These are phyloP conservation scores for Trichocomaceae sp. DNA, from an alignment of 2,329 filamentous ascomycete species.

Conservation along the genomic window DNA sequence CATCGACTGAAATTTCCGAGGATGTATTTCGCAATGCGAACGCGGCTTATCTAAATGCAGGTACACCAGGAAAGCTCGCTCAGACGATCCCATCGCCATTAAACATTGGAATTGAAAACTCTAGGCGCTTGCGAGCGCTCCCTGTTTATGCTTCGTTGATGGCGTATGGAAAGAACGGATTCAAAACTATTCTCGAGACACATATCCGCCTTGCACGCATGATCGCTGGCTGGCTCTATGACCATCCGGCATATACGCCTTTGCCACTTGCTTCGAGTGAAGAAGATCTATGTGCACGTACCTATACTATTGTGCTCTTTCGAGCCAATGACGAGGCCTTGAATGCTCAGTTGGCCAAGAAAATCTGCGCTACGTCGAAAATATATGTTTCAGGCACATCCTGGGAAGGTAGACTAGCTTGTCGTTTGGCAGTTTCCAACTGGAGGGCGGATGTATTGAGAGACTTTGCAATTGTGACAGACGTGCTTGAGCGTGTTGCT, in stretches of 20 bases:
- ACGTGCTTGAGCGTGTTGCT: constrained; percentile 51
- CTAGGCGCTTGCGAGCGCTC: constrained; percentile 81
- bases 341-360: constrained; percentile 61
- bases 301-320: constrained; percentile 71
- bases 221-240: constrained; percentile 58
- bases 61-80: constrained; percentile 12
- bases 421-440: constrained; percentile 77
- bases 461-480: constrained; percentile 60
- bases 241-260: constrained; percentile 58
- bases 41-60: constrained; percentile 64
- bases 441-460: constrained; percentile 67
- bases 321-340: constrained; percentile 58
- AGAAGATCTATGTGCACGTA: constrained; percentile 44
- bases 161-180: constrained; percentile 64
- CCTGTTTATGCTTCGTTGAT: constrained; percentile 76
- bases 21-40: constrained; percentile 75
- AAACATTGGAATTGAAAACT: constrained; percentile 86
- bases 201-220: constrained; percentile 66
- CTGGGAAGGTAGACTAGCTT: constrained; percentile 68
- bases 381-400: constrained; percentile 78
- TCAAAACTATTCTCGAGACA: constrained; percentile 61
- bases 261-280: constrained; percentile 46
- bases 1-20: constrained; percentile 43
- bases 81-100: constrained; percentile 65
- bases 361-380: constrained; percentile 65